Evolutionary conservation across 495 filamentous ascomycete genomes (phyloP).

Genomic region (Aspergillus bertholletiae): DNA sequence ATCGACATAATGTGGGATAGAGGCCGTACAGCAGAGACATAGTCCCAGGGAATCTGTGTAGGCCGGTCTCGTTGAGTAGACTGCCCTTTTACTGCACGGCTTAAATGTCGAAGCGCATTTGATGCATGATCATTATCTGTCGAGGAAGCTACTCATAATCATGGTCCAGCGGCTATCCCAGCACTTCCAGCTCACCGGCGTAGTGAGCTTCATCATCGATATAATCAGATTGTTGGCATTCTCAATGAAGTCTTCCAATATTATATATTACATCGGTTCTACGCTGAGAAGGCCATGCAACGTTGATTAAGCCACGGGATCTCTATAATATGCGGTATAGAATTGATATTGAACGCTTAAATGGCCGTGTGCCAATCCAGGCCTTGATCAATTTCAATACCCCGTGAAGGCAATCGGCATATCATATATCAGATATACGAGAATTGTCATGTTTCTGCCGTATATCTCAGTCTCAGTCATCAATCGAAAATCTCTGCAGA

Average conservation of each 20-base stretch:
- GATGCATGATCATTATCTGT: not conserved
- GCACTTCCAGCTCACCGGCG: not conserved
- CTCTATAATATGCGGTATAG: not conserved
- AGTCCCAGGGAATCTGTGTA: not conserved
- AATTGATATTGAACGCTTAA: not conserved
- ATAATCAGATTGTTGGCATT: not conserved
- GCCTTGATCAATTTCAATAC: not conserved
- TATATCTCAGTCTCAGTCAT: not conserved
- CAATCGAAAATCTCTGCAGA: not conserved
- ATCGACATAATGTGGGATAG: not conserved
- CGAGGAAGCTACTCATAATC: not conserved
- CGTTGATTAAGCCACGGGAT: not conserved
- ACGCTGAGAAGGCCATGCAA: not conserved
- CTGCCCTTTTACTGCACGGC: not conserved
- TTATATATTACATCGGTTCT: not conserved
- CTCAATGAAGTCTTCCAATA: not conserved
- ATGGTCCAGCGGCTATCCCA: not conserved
- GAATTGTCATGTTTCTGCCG: not conserved
- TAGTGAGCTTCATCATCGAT: not conserved
- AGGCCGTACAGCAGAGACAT: not conserved
- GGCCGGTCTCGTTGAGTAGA: not conserved
- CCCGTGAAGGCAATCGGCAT: not conserved
- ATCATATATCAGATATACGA: not conserved
- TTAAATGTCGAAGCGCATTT: not conserved
- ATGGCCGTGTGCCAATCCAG: not conserved